Base-by-base conservation (phyloP, 345 rosid genomes). In the Syzygium oleosum region DNA sequence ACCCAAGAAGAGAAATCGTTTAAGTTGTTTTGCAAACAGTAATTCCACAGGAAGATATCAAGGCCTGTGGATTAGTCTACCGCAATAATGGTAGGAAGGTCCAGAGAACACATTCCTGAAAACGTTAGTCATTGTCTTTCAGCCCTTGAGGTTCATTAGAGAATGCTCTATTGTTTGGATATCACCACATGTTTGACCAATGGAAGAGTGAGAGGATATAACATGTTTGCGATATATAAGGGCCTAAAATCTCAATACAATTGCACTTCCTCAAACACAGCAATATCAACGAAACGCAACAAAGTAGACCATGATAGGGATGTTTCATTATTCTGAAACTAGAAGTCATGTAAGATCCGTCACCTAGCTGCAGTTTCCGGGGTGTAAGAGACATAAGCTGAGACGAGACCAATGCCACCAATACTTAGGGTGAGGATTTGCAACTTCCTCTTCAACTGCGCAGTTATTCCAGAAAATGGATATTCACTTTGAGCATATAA, bases 351-450 rank as follows among this genome's bases (percentile, higher is more conserved):
- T 73, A 73, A 19, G 25, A 34, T 73, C 25, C 13, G 11, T 87
- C 88, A 97, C 99, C 99, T 97, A 85, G 93, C 96, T 53, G 99
- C 93, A 86, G 95, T 93, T 93, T 95, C 99, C 41, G 97, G 95
- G 11, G 98, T 89, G 88, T 97, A 97, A 54, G 98, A 93, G 85
- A 95, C 89, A 90, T 94, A 97, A 43, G 99, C 90, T 51, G 99
- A 97, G 91, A 95, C 94, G 86, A 97, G 88, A 65, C 99, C 99
- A 61, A 96, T 93, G 88, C 98, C 93, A 85, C 99, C 98, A 5
- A 96, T 93, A 80, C 95, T 95, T 61, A 94, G 54, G 31, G 98
- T 97, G 83, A 95, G 93, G 88, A 92, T 56, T 90, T 97, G 99
- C 89, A 97, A 85, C 92, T 90, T 96, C 29, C 85, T 92, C 91